Evolutionary conservation across 2,329 filamentous ascomycete genomes (phyloP).

Genomic region (Ploettnerulaceae sp.): DNA sequence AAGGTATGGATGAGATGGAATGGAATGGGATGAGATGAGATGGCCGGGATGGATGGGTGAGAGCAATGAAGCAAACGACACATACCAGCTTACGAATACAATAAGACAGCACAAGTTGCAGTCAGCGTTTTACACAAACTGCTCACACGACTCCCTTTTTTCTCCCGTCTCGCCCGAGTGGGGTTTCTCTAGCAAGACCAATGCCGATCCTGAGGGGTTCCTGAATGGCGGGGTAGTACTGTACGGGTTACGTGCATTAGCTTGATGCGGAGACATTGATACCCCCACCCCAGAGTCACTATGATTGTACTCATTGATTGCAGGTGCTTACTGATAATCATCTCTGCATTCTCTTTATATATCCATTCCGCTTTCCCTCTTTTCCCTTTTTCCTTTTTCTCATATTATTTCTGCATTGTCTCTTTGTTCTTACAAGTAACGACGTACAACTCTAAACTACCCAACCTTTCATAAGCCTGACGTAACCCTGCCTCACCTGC

Average conservation of each 20-base stretch:
- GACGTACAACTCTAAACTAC: neutral
- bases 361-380: too few relatives aligned
- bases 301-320: neutral
- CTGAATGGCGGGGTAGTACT: conserved; percentile 21
- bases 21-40: neutral
- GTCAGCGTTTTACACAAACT: neutral
- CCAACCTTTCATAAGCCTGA: neutral
- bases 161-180: neutral
- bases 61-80: too few relatives aligned
- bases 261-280: conserved; percentile 9
- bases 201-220: conserved; percentile 11
- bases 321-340: neutral
- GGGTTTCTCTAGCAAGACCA: neutral
- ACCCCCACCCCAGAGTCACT: conserved; percentile 10
- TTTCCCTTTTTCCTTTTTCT: neutral
- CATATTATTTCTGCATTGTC: neutral
- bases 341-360: neutral
- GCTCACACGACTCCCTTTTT: neutral
- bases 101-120: neutral
- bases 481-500: neutral
- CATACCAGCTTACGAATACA: conserved; percentile 1
- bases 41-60: too few relatives aligned
- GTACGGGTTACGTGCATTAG: conserved; percentile 10
- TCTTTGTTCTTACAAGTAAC: neutral
- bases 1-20: neutral